Evolutionary conservation across 176 grass and related monocot genomes (phyloP).

Genomic region (Oryza glumipatula): DNA sequence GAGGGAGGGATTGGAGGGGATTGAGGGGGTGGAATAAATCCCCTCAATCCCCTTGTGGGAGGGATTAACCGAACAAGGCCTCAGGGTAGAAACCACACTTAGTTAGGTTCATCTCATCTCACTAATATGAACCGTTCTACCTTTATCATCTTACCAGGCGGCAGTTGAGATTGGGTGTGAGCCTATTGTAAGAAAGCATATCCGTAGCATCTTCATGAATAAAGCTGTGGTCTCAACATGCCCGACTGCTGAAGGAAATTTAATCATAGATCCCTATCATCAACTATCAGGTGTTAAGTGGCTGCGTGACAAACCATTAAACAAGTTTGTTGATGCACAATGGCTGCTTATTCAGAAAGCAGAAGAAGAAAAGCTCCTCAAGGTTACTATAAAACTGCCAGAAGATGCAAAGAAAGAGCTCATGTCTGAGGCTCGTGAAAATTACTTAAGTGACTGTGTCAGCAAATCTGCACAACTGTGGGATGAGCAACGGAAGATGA

Average conservation of each 20-base stretch:
- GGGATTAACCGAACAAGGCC: too few relatives aligned
- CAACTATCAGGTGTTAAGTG: constrained; percentile 77
- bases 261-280: constrained; percentile 80
- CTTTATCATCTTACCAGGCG: constrained; percentile 53
- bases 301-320: constrained; percentile 81
- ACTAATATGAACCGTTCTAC: neutral
- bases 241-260: constrained; percentile 78
- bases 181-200: constrained; percentile 92
- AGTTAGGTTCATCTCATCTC: constrained; percentile 1
- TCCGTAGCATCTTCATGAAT: constrained; percentile 85
- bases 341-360: constrained; percentile 99
- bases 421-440: constrained; percentile 78
- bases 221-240: constrained; percentile 87
- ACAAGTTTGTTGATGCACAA: constrained; percentile 78
- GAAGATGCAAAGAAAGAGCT: constrained; percentile 79
- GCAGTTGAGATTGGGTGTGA: constrained; percentile 95
- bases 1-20: too few relatives aligned
- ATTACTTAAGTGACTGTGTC: constrained; percentile 93
- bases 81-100: neutral
- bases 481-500: constrained; percentile 97
- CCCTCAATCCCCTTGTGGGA: too few relatives aligned
- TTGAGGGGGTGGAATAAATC: too few relatives aligned
- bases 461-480: constrained; percentile 94
- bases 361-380: constrained; percentile 95
- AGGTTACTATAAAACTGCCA: constrained; percentile 83